phyloP scores from a whole-genome alignment of 257 asterid species.

The Solanum phureja region DNA sequence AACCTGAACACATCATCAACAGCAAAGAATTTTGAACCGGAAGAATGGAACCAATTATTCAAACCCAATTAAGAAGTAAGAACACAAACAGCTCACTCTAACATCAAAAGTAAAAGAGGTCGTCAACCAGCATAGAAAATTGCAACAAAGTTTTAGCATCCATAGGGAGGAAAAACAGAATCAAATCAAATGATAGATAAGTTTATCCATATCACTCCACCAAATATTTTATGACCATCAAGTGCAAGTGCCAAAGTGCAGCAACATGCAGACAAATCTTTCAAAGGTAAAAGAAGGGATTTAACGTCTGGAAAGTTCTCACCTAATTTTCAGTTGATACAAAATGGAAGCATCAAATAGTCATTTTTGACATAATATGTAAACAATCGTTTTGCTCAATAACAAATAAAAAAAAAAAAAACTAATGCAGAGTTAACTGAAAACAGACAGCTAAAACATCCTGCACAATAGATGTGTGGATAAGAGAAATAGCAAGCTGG shows the following conservation, averaged over 20 bases:
- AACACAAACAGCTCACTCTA: not conserved
- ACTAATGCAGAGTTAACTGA: not conserved
- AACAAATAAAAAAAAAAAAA: not conserved
- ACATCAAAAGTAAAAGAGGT: not conserved
- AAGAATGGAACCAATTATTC: not conserved
- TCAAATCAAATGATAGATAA: not conserved
- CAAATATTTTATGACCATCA: not conserved
- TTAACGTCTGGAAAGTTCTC: not conserved
- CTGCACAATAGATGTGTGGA: not conserved
- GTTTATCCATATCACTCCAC: not conserved
- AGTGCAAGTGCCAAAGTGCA: not conserved
- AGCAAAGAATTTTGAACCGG: not conserved
- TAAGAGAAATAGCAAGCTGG: not conserved
- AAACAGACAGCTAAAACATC: not conserved
- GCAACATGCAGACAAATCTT: not conserved
- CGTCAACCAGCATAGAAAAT: constrained; percentile 6
- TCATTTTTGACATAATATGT: not conserved
- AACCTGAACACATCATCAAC: constrained; percentile 41
- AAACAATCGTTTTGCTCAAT: not conserved
- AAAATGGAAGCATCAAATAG: not conserved
- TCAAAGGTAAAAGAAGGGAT: not conserved
- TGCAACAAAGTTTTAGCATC: not conserved
- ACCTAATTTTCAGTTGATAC: not conserved
- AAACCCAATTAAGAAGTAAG: not conserved
- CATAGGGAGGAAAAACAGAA: not conserved